These are phyloP conservation scores for Pythium biforme DNA, from an alignment of 352 stramenopile genomes.

Conservation along the genomic window DNA sequence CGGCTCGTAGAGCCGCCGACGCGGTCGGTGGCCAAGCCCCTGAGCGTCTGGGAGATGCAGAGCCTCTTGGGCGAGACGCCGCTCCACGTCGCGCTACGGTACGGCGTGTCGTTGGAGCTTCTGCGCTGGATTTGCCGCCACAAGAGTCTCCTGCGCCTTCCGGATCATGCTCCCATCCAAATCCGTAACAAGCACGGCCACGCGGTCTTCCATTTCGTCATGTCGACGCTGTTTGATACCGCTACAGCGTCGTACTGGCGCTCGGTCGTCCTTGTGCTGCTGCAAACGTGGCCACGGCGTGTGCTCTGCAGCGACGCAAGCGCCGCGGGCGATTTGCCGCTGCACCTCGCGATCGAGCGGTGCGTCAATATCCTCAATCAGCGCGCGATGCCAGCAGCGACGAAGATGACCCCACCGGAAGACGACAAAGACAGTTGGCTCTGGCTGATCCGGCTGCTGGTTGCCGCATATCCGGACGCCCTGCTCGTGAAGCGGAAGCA, in stretches of 20 bases:
- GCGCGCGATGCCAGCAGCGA: background rate
- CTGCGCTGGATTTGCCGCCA: slow-evolving; percentile 38
- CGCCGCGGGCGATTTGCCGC: slow-evolving; percentile 42
- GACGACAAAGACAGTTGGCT: slow-evolving; percentile 10
- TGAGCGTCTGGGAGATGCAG: slow-evolving; percentile 26
- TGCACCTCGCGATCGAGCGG: slow-evolving; percentile 52
- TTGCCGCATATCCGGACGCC: slow-evolving; percentile 3
- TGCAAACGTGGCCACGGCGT: slow-evolving; percentile 31
- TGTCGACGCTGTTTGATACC: slow-evolving; percentile 32
- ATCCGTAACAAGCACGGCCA: slow-evolving; percentile 39
- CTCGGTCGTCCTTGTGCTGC: slow-evolving; percentile 40
- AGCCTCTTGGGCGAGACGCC: slow-evolving; percentile 24
- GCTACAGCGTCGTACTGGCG: slow-evolving; percentile 25
- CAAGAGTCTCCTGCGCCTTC: background rate
- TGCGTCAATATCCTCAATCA: slow-evolving; percentile 13
- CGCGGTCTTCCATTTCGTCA: slow-evolving; percentile 43
- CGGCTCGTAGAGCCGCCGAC: slow-evolving; percentile 5
- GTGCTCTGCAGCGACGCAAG: slow-evolving; percentile 35
- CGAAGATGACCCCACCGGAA: background rate
- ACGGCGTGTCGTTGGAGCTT: slow-evolving; percentile 29
- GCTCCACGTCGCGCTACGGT: slow-evolving; percentile 24
- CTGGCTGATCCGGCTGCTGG: slow-evolving; percentile 20
- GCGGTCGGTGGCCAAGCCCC: background rate
- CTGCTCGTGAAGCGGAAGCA: slow-evolving; percentile 14
- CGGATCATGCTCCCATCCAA: background rate